phyloP scores from a whole-genome alignment of 371 early-diverging fungal genomes.

The Circinella minor region DNA sequence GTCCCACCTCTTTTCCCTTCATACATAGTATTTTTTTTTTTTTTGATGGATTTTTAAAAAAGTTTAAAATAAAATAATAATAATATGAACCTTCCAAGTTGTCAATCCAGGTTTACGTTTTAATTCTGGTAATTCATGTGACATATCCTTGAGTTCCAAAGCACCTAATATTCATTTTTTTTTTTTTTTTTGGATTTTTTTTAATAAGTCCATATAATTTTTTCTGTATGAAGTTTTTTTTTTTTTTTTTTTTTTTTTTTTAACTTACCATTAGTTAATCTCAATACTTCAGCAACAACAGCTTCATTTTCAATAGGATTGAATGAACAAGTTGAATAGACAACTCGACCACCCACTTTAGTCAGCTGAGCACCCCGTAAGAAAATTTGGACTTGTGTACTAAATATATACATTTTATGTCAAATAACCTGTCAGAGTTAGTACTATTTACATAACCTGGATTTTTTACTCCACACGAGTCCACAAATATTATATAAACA shows the following conservation, averaged over 20 bases:
- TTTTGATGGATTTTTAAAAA: too few relatives aligned
- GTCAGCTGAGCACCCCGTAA: conserved; percentile 88
- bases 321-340: conserved; percentile 99
- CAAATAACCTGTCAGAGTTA: background rate
- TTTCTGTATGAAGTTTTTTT: too few relatives aligned
- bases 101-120: conserved; percentile 80
- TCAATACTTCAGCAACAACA: conserved; percentile 87
- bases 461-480: background rate
- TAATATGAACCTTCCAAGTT: conserved; percentile 81
- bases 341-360: conserved; percentile 93
- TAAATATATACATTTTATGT: conserved; percentile 22
- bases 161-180: conserved; percentile 47
- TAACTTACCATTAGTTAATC: conserved; percentile 55
- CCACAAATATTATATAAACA: conserved; percentile 1
- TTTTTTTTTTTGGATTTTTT: too few relatives aligned
- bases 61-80: too few relatives aligned
- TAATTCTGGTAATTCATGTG: conserved; percentile 71
- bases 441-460: background rate
- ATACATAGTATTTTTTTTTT: too few relatives aligned
- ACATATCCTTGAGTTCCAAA: conserved; percentile 85
- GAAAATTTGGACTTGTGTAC: conserved; percentile 88
- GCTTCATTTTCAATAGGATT: conserved; percentile 98
- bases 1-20: too few relatives aligned
- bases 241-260: background rate
- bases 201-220: too few relatives aligned